Base-by-base conservation (phyloP, 805 yeast genomes). In the Metschnikowia sp. region DNA sequence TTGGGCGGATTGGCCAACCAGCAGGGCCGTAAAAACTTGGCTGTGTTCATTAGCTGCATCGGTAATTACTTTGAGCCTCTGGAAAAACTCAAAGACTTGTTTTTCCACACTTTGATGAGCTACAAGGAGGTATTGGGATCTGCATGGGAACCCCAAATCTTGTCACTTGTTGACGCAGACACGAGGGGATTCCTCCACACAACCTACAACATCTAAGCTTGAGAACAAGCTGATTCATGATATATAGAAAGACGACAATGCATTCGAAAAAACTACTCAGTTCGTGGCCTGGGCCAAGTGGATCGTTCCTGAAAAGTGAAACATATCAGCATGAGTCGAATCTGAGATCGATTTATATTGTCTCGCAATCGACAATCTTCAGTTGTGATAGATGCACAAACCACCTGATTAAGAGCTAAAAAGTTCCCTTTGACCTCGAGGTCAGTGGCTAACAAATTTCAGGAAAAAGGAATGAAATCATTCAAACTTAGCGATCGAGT, bases 41-140 rank as follows among this genome's bases (percentile, higher is more conserved):
- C 79, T 22, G 65, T 72, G 35, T 82, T 87, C 49, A 61, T 85
- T 30, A 78, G 77, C 42, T 78, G 88, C 49, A 76, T 86, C 44
- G 86, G 79, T 0, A 70, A 66, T 58, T 83, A 82, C 57, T 63
- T 66, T 32, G 71, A 66, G 33, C 85, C 87, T 0, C 69, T 79
- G 12, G 76, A 68, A 13, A 66, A 68, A 40, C 67, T 83, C 46
- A 69, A 63, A 19, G 63, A 64, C 11, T 54, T 66, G 49, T 81
- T 83, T 56, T 67, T 64, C 42, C 72, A 76, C 46, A 57, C 82
- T 30, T 55, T 76, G 51, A 44, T 50, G 15, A 76, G 79, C 29
- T 81, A 80, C 60, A 70, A 73, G 50, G 64, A 56, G 15, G 68
- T 80, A 36, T 54, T 79, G 48, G 85, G 84, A 2, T 68, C 59